Percentiles rank a stretch among this genome's conserved stretches.
Evolutionary conservation across 2,329 filamentous ascomycete genomes (phyloP).

Genomic region (Aspergillus tamarii): DNA sequence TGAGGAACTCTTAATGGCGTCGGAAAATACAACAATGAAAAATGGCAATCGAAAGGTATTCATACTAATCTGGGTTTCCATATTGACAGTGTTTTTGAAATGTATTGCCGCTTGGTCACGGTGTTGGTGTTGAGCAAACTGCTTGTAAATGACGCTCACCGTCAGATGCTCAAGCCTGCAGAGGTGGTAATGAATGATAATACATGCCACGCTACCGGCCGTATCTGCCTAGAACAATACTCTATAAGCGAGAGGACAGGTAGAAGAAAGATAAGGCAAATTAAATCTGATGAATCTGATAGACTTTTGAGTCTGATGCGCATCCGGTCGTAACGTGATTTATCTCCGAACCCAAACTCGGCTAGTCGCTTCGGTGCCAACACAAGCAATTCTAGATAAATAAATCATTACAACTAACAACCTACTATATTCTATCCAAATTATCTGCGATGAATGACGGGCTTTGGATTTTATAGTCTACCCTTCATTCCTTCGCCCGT

Average conservation of each 20-base stretch:
- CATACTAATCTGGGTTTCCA: neutral
- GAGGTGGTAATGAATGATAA: neutral
- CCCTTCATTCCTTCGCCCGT: too few relatives aligned
- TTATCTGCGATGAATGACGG: too few relatives aligned
- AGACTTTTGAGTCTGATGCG: neutral
- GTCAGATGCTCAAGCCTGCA: neutral
- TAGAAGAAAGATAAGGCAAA: neutral
- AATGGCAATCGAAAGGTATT: neutral
- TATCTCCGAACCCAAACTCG: neutral
- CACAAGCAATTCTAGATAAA: neutral
- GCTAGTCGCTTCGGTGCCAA: neutral
- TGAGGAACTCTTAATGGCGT: neutral
- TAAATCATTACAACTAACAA: neutral
- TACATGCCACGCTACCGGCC: too few relatives aligned
- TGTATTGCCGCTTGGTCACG: neutral
- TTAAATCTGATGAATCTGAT: neutral
- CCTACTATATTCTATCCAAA: too few relatives aligned
- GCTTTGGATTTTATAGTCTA: too few relatives aligned
- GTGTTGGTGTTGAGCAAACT: neutral
- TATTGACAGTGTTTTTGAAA: neutral
- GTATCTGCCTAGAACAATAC: neutral
- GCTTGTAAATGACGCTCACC: neutral
- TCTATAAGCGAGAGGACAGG: neutral
- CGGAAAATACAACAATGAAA: neutral
- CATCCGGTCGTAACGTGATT: neutral